phyloP scores from a whole-genome alignment of 345 rosid genomes.

The Aquilaria yunnanensis region DNA sequence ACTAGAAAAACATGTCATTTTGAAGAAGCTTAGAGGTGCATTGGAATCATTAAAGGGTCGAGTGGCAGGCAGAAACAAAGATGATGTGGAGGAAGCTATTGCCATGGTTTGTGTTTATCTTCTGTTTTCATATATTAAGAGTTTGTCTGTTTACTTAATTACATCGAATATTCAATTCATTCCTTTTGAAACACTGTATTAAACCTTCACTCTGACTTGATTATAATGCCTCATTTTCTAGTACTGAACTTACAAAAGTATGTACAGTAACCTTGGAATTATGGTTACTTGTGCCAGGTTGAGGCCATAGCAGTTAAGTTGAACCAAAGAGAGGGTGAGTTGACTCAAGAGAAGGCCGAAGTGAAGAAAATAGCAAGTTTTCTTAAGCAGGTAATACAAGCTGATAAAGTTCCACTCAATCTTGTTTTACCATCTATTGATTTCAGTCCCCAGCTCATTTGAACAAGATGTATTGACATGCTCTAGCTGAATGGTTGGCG shows the following conservation, averaged over 20 bases:
- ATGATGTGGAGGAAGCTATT: constrained; percentile 93
- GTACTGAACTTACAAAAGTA: not conserved
- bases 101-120: constrained; percentile 56
- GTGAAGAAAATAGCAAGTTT: constrained; percentile 91
- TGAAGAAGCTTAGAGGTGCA: constrained; percentile 97
- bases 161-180: constrained; percentile 1
- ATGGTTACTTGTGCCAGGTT: constrained; percentile 51
- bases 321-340: constrained; percentile 94
- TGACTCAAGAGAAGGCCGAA: constrained; percentile 89
- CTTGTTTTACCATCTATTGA: not conserved
- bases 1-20: constrained; percentile 91
- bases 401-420: not conserved
- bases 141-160: not conserved
- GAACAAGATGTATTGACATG: not conserved
- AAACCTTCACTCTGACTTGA: no score
- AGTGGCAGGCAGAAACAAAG: constrained; percentile 90
- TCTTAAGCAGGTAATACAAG: constrained; percentile 66
- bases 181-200: constrained; percentile 6
- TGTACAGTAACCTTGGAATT: constrained; percentile 10
- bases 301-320: constrained; percentile 96
- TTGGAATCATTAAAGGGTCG: constrained; percentile 84
- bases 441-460: no score
- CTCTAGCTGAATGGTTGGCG: no score
- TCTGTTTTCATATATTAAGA: not conserved
- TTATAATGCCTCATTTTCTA: not conserved